These are phyloP conservation scores for Beauveria caledonica DNA, from an alignment of 2,329 filamentous ascomycete genomes.

Conservation along the genomic window DNA sequence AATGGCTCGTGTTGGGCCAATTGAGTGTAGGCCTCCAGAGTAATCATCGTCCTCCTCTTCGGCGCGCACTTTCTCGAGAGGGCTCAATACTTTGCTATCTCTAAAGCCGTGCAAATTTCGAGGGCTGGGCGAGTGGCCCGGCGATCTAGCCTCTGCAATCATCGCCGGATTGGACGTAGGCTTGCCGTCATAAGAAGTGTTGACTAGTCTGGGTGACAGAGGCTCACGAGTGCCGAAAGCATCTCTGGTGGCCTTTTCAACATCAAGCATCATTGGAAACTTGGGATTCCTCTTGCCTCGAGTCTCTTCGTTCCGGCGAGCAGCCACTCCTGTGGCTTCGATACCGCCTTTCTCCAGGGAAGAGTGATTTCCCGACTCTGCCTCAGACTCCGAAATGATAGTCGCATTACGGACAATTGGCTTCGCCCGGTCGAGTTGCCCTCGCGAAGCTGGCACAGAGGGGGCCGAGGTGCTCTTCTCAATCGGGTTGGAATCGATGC, in stretches of 20 bases:
- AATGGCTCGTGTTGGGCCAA: conserved; percentile 26
- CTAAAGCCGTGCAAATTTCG: background rate
- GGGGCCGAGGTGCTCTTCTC: conserved; percentile 13
- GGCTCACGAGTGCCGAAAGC: background rate
- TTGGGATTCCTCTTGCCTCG: background rate
- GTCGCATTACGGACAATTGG: conserved; percentile 12
- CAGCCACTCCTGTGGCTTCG: background rate
- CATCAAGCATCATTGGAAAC: conserved; percentile 4
- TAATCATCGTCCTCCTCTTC: conserved; percentile 22
- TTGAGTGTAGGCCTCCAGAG: background rate
- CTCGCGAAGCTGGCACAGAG: conserved; percentile 14
- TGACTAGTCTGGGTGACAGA: conserved; percentile 8
- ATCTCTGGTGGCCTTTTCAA: conserved; percentile 6
- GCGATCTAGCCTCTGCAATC: background rate
- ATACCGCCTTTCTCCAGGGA: conserved; percentile 4
- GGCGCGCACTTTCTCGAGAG: conserved; percentile 4
- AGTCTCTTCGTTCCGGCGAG: background rate
- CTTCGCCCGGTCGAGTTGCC: background rate
- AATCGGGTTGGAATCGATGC: conserved; percentile 34
- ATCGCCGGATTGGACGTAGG: conserved; percentile 5
- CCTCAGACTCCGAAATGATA: conserved; percentile 37
- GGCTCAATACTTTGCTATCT: background rate
- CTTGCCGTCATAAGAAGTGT: conserved; percentile 8
- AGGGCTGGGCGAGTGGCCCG: conserved; percentile 3
- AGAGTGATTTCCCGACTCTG: conserved; percentile 22